Conservation (phyloP, 1,284 basidiomycete species). For the Boletus holoroseus region DNA sequence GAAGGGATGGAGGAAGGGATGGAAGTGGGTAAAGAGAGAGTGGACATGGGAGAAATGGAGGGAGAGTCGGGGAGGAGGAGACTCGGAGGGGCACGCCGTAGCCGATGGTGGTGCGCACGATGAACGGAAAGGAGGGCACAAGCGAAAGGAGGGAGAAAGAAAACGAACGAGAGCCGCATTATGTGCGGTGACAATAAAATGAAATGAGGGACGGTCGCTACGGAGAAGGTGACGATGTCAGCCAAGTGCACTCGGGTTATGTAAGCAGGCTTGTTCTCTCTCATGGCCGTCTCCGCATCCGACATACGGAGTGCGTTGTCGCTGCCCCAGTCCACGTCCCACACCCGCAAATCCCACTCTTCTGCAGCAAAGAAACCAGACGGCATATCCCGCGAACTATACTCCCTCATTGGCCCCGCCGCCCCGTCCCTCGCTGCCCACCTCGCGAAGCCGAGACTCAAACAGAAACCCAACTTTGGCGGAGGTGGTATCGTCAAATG, state of each 20-base stretch:
- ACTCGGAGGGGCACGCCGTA: not conserved
- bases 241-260: conserved; percentile 3
- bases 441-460: conserved; percentile 77
- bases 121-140: not conserved
- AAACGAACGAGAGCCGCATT: not conserved
- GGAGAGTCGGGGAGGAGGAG: too few relatives aligned
- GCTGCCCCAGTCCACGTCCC: conserved; percentile 33
- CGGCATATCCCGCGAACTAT: conserved; percentile 90
- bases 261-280: conserved; percentile 3
- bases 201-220: not conserved
- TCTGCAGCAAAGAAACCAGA: conserved; percentile 61
- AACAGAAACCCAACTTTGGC: conserved; percentile 75
- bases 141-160: not conserved
- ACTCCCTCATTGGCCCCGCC: conserved; percentile 89
- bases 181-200: too few relatives aligned
- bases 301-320: conserved; percentile 80
- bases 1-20: not conserved
- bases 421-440: conserved; percentile 77
- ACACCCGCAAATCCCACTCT: conserved; percentile 12
- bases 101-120: not conserved
- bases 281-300: conserved; percentile 64
- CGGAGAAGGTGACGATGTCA: not conserved
- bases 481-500: conserved; percentile 61
- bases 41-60: not conserved
- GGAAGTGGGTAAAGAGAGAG: not conserved